Percentiles rank a stretch among this genome's conserved stretches.
These are phyloP conservation scores for Fusarium verticillioides DNA, from an alignment of 2,329 filamentous ascomycete genomes.

Conservation along the genomic window DNA sequence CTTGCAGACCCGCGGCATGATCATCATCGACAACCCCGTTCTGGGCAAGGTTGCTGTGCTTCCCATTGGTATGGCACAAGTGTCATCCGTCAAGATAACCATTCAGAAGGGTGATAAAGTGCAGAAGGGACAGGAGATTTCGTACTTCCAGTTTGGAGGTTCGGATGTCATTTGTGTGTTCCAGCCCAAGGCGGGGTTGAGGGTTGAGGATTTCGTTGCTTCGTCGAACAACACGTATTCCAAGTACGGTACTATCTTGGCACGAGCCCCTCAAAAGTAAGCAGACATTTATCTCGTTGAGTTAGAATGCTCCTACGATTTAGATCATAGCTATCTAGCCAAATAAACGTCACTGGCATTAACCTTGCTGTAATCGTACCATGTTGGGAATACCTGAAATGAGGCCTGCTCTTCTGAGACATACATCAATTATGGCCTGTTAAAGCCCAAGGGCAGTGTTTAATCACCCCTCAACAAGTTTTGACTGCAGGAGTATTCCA, in stretches of 20 bases:
- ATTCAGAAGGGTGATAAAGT: not conserved
- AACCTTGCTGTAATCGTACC: not conserved
- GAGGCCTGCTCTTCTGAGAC: not conserved
- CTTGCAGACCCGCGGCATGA: slow-evolving; percentile 8
- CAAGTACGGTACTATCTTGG: slow-evolving; percentile 6
- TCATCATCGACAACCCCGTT: not conserved
- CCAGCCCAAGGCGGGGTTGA: not conserved
- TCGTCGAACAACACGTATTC: slow-evolving; percentile 8
- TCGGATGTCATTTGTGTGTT: slow-evolving; percentile 16
- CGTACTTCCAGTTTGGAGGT: slow-evolving; percentile 17
- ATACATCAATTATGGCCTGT: not conserved
- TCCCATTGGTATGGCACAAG: slow-evolving; percentile 11
- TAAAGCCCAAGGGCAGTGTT: not conserved
- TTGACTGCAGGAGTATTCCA: not conserved
- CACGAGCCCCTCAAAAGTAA: not conserved
- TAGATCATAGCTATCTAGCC: rapidly evolving
- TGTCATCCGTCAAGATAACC: not conserved
- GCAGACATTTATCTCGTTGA: rapidly evolving
- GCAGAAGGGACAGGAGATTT: slow-evolving; percentile 10
- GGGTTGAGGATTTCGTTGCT: slow-evolving; percentile 2
- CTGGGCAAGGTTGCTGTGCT: slow-evolving; percentile 3
- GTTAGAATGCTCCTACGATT: rapidly evolving
- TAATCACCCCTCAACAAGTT: not conserved
- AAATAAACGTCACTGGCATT: not conserved
- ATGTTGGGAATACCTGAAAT: too few relatives aligned